These are phyloP conservation scores for Clonostachys sp. DNA, from an alignment of 2,329 filamentous ascomycete species.

Conservation along the genomic window DNA sequence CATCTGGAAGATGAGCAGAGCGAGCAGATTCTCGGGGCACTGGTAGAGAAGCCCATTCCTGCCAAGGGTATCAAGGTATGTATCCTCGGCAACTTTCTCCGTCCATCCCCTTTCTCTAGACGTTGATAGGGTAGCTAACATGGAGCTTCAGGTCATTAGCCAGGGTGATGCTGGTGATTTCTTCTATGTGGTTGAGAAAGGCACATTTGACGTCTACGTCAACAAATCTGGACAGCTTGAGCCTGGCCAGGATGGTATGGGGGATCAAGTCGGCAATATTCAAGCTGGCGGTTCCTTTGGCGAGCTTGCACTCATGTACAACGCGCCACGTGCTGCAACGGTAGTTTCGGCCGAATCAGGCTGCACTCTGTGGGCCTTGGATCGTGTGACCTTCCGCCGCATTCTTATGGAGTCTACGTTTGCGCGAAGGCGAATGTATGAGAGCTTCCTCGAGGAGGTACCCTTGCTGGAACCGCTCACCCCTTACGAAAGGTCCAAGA, in stretches of 20 bases:
- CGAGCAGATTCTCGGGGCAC: slow-evolving; percentile 77
- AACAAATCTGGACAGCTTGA: slow-evolving; percentile 74
- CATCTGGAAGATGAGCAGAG: slow-evolving; percentile 94
- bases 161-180: slow-evolving; percentile 96
- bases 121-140: too few species aligned
- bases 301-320: slow-evolving; percentile 97
- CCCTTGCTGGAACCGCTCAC: slow-evolving; percentile 79
- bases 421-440: slow-evolving; percentile 92
- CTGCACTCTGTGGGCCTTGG: slow-evolving; percentile 88
- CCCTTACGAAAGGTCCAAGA: slow-evolving; percentile 92
- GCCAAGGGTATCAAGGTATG: slow-evolving; percentile 74
- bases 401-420: slow-evolving; percentile 99
- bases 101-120: neutral
- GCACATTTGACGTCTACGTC: slow-evolving; percentile 87
- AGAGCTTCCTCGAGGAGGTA: slow-evolving; percentile 93
- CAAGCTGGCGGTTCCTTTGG: slow-evolving; percentile 91
- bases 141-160: slow-evolving; percentile 69
- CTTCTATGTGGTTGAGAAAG: slow-evolving; percentile 95
- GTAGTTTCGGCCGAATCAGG: slow-evolving; percentile 76
- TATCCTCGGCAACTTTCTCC: neutral
- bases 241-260: slow-evolving; percentile 76
- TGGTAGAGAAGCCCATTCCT: slow-evolving; percentile 93
- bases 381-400: slow-evolving; percentile 92
- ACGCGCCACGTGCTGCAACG: slow-evolving; percentile 91
- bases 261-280: slow-evolving; percentile 75